These are phyloP conservation scores for Globisporangium splendens DNA, from an alignment of 352 stramenopile species.

Conservation along the genomic window DNA sequence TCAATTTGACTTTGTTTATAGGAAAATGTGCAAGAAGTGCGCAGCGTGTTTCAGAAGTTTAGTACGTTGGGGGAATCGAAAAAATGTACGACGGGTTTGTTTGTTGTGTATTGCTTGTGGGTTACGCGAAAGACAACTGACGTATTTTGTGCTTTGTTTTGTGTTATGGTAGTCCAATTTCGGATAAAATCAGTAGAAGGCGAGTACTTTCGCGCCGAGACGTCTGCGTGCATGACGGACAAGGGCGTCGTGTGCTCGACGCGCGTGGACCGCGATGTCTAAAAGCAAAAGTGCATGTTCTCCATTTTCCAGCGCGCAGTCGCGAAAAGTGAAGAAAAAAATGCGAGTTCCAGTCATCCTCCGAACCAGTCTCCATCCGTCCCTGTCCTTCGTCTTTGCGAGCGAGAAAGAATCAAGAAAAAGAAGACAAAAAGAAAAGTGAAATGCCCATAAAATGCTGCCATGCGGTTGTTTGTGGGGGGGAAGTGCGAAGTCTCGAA, in stretches of 20 bases:
- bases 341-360: too few relatives aligned
- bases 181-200: slow-evolving; percentile 79
- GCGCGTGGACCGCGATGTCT: slow-evolving; percentile 63
- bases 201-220: slow-evolving; percentile 74
- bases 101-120: slow-evolving; percentile 11
- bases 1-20: slow-evolving; percentile 9
- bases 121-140: too few relatives aligned
- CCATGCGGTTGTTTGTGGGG: too few relatives aligned
- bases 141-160: slow-evolving; percentile 6
- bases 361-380: too few relatives aligned
- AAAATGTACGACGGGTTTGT: slow-evolving; percentile 36
- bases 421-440: too few relatives aligned
- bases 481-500: too few relatives aligned
- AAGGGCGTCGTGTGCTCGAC: slow-evolving; percentile 78
- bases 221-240: slow-evolving; percentile 64
- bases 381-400: too few relatives aligned
- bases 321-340: too few relatives aligned
- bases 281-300: slow-evolving; percentile 10
- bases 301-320: too few relatives aligned
- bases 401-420: too few relatives aligned
- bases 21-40: slow-evolving; percentile 64
- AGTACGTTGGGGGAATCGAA: slow-evolving; percentile 58
- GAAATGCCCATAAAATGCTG: too few relatives aligned
- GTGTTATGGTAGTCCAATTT: slow-evolving; percentile 53
- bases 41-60: slow-evolving; percentile 59